A percentile compares a stretch with the other conserved stretches of the same genome.
Conservation (phyloP, 2,329 filamentous ascomycete species). For the Ophiostoma fasciatum region DNA sequence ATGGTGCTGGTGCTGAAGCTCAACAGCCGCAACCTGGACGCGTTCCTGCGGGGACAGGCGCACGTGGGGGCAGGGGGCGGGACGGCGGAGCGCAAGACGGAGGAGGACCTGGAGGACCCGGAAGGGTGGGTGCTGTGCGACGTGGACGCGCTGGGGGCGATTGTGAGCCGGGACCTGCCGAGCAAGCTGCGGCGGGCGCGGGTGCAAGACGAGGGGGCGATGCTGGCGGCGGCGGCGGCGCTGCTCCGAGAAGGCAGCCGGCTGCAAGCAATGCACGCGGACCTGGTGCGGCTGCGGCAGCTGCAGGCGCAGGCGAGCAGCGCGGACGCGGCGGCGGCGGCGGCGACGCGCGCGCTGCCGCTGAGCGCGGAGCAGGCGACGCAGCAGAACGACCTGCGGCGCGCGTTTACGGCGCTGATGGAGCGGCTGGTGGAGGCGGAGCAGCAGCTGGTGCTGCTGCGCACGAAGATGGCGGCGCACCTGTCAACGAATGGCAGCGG, state of each 20-base stretch:
- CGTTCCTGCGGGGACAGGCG: conserved; percentile 53
- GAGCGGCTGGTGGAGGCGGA: conserved; percentile 65
- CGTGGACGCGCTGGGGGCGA: conserved; percentile 49
- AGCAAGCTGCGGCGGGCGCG: conserved; percentile 50
- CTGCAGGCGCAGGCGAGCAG: conserved; percentile 40
- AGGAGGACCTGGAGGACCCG: conserved; percentile 52
- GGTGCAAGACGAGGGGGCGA: conserved; percentile 52
- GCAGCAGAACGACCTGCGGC: conserved; percentile 71
- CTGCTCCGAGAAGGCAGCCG: conserved; percentile 55
- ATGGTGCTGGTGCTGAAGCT: conserved; percentile 91
- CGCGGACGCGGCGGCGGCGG: conserved; percentile 48
- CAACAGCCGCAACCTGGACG: conserved; percentile 54
- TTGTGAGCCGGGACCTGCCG: conserved; percentile 51
- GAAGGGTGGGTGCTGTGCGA: conserved; percentile 66
- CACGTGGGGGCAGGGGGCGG: conserved; percentile 28
- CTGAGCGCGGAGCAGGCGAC: conserved; percentile 72
- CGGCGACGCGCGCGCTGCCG: conserved; percentile 53
- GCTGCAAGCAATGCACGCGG: conserved; percentile 60
- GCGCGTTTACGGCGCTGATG: conserved; percentile 59
- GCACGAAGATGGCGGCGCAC: conserved; percentile 58
- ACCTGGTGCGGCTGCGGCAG: conserved; percentile 62
- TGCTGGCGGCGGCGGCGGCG: conserved; percentile 52
- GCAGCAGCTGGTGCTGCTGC: conserved; percentile 63
- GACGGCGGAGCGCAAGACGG: conserved; percentile 30
- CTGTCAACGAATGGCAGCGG: conserved; percentile 44